A percentile compares a stretch with the other conserved stretches of the same genome.
Evolutionary conservation across 768 basidiomycete genomes (phyloP).

Genomic region (Asterophora lycoperdoides): DNA sequence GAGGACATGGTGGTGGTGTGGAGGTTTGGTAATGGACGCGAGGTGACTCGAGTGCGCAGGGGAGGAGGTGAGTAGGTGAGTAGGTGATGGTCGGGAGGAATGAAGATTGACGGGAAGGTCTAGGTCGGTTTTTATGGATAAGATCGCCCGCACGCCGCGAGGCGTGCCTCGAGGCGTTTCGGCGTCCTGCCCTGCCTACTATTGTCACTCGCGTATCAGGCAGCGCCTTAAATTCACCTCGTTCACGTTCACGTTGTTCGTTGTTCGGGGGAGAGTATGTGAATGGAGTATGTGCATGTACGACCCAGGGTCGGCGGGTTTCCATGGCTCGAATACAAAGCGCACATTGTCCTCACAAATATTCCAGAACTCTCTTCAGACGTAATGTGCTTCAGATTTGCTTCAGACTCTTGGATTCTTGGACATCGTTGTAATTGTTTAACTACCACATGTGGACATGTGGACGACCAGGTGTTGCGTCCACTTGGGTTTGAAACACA

Average conservation of each 20-base stretch:
- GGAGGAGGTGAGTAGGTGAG: slow-evolving; percentile 8
- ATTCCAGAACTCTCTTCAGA: too few relatives aligned
- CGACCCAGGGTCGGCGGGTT: slow-evolving; percentile 7
- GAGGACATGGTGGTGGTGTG: slow-evolving; percentile 26
- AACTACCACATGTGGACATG: too few relatives aligned
- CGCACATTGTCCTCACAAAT: background rate
- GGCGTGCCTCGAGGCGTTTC: slow-evolving; percentile 50
- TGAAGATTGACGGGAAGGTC: slow-evolving; percentile 25
- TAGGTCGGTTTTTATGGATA: slow-evolving; percentile 47
- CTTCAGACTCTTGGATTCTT: background rate
- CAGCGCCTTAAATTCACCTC: background rate
- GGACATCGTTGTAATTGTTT: too few relatives aligned
- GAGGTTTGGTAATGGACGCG: background rate
- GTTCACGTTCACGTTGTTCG: too few relatives aligned
- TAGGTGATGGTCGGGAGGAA: too few relatives aligned
- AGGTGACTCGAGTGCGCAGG: slow-evolving; percentile 3
- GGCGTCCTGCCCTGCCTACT: slow-evolving; percentile 1
- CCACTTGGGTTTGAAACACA: background rate
- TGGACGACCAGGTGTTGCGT: slow-evolving; percentile 7
- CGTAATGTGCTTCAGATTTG: background rate
- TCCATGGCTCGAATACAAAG: background rate
- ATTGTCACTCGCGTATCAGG: background rate
- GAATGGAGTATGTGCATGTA: too few relatives aligned
- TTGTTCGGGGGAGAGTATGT: background rate
- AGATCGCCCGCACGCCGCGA: slow-evolving; percentile 40